Evolutionary conservation across 768 basidiomycete species (phyloP), one percentile per base, ranked within the genome.

Genomic region (Mycena chlorophos): DNA sequence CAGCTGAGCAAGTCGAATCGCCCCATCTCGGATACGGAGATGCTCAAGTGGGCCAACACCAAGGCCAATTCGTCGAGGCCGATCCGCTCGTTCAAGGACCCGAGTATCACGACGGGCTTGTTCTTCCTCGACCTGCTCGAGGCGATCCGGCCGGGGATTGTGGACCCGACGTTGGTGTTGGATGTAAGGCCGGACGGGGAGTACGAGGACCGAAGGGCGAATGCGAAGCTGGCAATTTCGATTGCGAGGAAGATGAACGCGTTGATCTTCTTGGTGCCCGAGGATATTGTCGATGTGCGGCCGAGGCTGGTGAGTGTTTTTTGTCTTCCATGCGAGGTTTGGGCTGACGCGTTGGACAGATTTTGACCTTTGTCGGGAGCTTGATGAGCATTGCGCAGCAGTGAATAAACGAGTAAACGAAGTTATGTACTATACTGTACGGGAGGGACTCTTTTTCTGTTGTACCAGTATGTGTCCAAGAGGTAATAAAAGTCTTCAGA

Each of bases 221-320:
- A 98, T 66, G 95, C 95, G 16, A 98, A 98, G 83, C 73, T 98
- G 60, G 96, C 94, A 6, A 98, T 98, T 64, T 98, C 96, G 2
- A 98, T 98, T 63, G 95, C 96, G n/a, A 81, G 96, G 66, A 98
- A 98, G 81, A 88, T 95, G 87, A 91, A 93, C 51, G 91, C 92
- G 4, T 72, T 97, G 63, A 98, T 98, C 65, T 98, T 98, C 81
- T 75, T 98, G 55, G 96, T 98, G 0, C 94, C 96, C 0, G 96
- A 98, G 67, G 94, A 94, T 72, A 94, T 98, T 63, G 94, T 98
- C 30, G 95, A 98, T 69, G 82, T 98, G 57, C 86, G 96, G 39
- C 85, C 94, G 28, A 85, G 92, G 55, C 78, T 97, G 69, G 94
- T 96, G 68, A 37, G 89, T 78, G 49, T 16, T 46, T 19, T 48